These are phyloP conservation scores for Prunus padus DNA, from an alignment of 306 rosid species.

Conservation along the genomic window DNA sequence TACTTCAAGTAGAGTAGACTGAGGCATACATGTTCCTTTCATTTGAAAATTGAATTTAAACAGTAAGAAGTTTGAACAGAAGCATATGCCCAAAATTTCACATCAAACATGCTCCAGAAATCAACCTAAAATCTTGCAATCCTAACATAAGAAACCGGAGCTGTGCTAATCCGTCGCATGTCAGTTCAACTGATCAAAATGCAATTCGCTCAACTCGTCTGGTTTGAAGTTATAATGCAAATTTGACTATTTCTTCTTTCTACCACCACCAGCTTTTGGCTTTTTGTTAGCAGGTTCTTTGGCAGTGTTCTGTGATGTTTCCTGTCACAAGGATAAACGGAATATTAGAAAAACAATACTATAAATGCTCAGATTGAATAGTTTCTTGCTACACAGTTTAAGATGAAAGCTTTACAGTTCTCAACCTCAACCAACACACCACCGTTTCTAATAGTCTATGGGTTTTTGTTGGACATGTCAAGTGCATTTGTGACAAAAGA, in stretches of 20 bases:
- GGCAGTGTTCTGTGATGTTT: constrained; percentile 45
- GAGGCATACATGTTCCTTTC: not conserved
- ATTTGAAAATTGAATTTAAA: not conserved
- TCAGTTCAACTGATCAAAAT: constrained; percentile 33
- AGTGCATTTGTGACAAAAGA: not conserved
- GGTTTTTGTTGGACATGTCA: not conserved
- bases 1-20: not conserved
- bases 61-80: not conserved
- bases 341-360: constrained; percentile 1
- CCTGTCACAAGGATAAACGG: constrained; percentile 39
- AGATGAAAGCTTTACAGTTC: not conserved
- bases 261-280: constrained; percentile 50
- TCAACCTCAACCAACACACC: not conserved
- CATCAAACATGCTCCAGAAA: not conserved
- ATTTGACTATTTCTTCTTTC: constrained; percentile 59
- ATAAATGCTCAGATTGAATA: not conserved
- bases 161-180: not conserved
- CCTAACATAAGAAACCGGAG: not conserved
- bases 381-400: not conserved
- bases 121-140: not conserved
- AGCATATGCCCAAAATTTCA: not conserved
- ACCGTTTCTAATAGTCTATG: not conserved
- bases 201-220: constrained; percentile 15
- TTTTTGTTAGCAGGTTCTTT: constrained; percentile 50
- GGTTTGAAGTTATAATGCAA: not conserved